Evolutionary conservation across 371 early-diverging fungal species (phyloP), one percentile per base, ranked within the genome.

Genomic region (Mortierella polycephala): DNA sequence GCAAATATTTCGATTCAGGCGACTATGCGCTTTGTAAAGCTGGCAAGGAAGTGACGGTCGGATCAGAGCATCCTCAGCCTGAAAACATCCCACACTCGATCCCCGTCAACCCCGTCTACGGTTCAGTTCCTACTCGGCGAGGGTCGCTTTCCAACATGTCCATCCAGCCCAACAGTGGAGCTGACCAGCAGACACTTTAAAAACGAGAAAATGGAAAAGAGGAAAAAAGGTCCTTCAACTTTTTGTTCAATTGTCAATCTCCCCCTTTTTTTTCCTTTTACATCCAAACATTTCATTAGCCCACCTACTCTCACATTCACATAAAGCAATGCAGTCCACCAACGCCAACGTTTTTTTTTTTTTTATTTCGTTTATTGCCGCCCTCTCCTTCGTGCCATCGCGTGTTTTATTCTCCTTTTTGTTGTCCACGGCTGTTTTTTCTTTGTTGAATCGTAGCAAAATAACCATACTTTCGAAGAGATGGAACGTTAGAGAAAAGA

Each of bases 1-100:
- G 98, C 67, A 96, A 97, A 83, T 98, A 96, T 86, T 98, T 98
- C 88, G 97, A 98, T 84, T 96, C 96, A 57, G 98, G 98, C 40
- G 98, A 98, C 87, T 98, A 98, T 85, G 97, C 96, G 30, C 75
- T 98, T 67, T 91, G 90, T 39, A 94, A 96, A 86, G 98, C 97
- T 7, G 98, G 98, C 53, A 96, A 96, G 75, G 86, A 88, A 72
- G 74, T 83, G 12, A 87, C 93, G 12, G 93, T 94, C 30, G 98
- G 98, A 20, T 89, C 93, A 13, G 90, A 92, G 68, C 97, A 96
- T 76, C 98, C 98, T 52, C 91, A 93, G 54, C 96, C 96, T 46
- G 96, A 95, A 68, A 90, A 89, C 44, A 97, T 97, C 83, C 98
- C 97, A 49, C 98, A 98, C 82, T 92, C 95, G 42, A 87, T 91